Evolutionary conservation across 176 grass and related monocot species (phyloP).

Genomic region (Luzula sylvatica): DNA sequence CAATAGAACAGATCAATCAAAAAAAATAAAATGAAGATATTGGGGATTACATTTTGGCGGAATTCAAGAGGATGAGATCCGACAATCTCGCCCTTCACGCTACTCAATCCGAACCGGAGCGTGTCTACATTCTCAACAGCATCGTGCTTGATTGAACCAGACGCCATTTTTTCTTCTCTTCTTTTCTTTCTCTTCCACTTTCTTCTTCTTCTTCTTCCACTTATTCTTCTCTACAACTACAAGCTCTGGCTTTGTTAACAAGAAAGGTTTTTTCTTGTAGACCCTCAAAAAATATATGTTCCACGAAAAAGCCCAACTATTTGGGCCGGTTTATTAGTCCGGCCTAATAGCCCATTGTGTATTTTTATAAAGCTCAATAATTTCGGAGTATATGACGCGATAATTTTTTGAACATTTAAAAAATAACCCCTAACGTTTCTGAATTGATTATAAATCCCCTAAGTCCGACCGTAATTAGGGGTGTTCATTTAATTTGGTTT

Average conservation of each 20-base stretch:
- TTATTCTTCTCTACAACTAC: neutral
- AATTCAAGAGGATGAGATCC: slow-evolving; percentile 28
- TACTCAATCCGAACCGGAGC: slow-evolving; percentile 26
- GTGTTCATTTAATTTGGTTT: no score
- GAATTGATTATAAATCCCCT: no score
- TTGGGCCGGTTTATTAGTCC: no score
- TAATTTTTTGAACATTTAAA: no score
- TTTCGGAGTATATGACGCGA: no score
- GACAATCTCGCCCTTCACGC: slow-evolving; percentile 30
- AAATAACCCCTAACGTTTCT: no score
- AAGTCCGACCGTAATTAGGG: no score
- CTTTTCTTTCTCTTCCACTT: neutral
- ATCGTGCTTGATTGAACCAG: slow-evolving; percentile 30
- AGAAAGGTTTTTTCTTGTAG: slow-evolving; percentile 16
- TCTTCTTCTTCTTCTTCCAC: neutral
- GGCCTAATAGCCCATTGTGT: no score
- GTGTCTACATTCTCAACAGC: slow-evolving; percentile 7
- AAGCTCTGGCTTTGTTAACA: slow-evolving; percentile 23
- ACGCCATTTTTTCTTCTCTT: slow-evolving; percentile 7
- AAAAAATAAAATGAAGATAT: neutral
- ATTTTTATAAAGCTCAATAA: no score
- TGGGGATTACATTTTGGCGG: slow-evolving; percentile 17
- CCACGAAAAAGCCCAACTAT: no score
- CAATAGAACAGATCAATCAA: neutral
- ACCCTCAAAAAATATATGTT: slow-evolving; percentile 2